These are phyloP conservation scores for Backusella australiensis DNA, from an alignment of 192 early-diverging fungal species.

Conservation along the genomic window DNA sequence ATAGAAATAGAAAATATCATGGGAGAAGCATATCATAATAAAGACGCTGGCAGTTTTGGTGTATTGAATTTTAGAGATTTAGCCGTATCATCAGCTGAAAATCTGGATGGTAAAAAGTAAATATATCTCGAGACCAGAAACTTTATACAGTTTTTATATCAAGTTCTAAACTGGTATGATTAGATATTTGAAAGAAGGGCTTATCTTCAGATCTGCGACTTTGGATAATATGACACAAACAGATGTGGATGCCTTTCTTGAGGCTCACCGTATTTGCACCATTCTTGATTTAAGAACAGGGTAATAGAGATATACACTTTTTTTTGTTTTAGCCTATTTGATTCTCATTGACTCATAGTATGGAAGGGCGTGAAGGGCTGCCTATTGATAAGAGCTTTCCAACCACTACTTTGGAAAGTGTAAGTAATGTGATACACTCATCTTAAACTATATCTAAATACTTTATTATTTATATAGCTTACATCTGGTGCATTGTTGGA, in stretches of 20 bases:
- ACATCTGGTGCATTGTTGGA: neutral
- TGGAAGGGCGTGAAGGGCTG: slow-evolving; percentile 10
- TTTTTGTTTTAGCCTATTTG: neutral
- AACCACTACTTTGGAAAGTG: slow-evolving; percentile 13
- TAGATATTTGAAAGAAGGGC: slow-evolving; percentile 32
- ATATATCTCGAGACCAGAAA: neutral
- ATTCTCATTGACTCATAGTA: neutral
- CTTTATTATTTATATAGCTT: neutral
- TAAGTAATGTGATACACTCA: neutral
- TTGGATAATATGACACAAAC: slow-evolving; percentile 36
- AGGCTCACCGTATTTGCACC: slow-evolving; percentile 29
- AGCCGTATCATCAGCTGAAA: slow-evolving; percentile 12
- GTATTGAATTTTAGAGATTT: slow-evolving; percentile 29
- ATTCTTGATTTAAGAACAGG: slow-evolving; percentile 43
- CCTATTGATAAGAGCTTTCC: slow-evolving; percentile 28
- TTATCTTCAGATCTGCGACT: slow-evolving; percentile 38
- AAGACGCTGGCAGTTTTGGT: slow-evolving; percentile 3
- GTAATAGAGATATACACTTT: neutral
- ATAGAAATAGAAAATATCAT: neutral
- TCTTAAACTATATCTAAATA: neutral
- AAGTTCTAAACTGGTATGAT: neutral
- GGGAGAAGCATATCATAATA: neutral
- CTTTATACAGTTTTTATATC: too few species aligned
- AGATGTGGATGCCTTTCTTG: slow-evolving; percentile 31
- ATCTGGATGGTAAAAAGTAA: neutral